Conservation (phyloP, 73 alveolate species). For the Paramecium bursaria region DNA sequence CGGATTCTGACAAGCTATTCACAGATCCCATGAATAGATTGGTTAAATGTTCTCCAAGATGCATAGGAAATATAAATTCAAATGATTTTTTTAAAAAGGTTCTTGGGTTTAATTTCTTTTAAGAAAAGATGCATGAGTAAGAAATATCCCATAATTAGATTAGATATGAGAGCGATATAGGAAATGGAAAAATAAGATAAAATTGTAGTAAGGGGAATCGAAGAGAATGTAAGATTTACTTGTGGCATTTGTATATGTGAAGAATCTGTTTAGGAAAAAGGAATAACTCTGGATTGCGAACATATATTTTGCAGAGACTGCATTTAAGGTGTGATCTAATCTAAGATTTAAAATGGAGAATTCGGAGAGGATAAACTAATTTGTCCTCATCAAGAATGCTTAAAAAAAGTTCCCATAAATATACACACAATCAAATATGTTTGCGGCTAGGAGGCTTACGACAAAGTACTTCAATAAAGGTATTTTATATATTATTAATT, state of each 20-base stretch:
- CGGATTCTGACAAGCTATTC: not conserved
- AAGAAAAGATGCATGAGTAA: not conserved
- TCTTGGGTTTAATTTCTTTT: not conserved
- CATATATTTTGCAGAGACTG: constrained; percentile 28
- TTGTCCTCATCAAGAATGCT: not conserved
- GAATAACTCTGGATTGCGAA: constrained; percentile 15
- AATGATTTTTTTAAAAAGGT: not conserved
- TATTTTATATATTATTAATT: no score
- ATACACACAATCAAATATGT: no score
- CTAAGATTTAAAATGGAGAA: not conserved
- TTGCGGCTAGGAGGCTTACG: no score
- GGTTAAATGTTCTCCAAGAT: not conserved
- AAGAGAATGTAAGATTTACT: not conserved
- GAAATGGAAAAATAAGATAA: not conserved
- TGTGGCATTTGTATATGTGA: not conserved
- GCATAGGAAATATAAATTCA: not conserved
- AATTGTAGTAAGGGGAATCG: not conserved
- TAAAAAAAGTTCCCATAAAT: not conserved
- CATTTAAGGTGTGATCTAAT: not conserved
- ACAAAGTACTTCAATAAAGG: no score
- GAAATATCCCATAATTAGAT: not conserved
- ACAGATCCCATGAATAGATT: not conserved
- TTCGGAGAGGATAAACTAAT: not conserved
- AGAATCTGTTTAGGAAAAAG: not conserved
- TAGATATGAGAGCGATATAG: not conserved